A percentile compares a stretch with the other conserved stretches of the same genome.
Conservation (phyloP, 2,329 filamentous ascomycete genomes). For the Aspergillus melleus region DNA sequence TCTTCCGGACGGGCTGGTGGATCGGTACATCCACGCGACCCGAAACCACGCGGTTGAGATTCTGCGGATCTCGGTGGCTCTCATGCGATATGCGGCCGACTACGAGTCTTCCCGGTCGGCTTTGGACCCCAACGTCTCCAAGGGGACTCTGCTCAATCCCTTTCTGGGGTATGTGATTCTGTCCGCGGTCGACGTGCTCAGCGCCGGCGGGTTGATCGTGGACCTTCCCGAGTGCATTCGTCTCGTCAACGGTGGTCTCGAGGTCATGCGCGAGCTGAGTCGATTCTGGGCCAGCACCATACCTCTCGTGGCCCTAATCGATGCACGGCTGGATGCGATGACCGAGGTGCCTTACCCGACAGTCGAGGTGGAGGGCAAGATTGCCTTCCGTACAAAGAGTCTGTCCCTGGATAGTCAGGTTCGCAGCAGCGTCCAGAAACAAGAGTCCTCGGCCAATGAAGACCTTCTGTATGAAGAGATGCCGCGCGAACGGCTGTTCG, state of each 20-base stretch:
- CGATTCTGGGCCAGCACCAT: slow-evolving; percentile 61
- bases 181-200: slow-evolving; percentile 66
- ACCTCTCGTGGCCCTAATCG: slow-evolving; percentile 52
- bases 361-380: slow-evolving; percentile 32
- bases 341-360: slow-evolving; percentile 37
- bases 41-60: slow-evolving; percentile 55
- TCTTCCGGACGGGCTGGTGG: slow-evolving; percentile 43
- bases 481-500: slow-evolving; percentile 29
- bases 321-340: slow-evolving; percentile 48
- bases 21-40: slow-evolving; percentile 51
- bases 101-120: slow-evolving; percentile 20
- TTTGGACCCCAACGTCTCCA: slow-evolving; percentile 21
- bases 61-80: slow-evolving; percentile 44
- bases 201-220: slow-evolving; percentile 57
- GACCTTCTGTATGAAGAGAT: slow-evolving; percentile 45
- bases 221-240: slow-evolving; percentile 55
- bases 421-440: slow-evolving; percentile 23
- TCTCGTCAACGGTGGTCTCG: slow-evolving; percentile 54
- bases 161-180: slow-evolving; percentile 63
- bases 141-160: slow-evolving; percentile 55
- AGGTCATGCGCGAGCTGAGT: slow-evolving; percentile 57
- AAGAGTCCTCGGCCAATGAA: slow-evolving; percentile 30
- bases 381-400: slow-evolving; percentile 38
- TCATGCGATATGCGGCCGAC: slow-evolving; percentile 26
- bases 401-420: slow-evolving; percentile 43